A percentile compares a stretch with the other conserved stretches of the same genome.
Conservation (phyloP, 2,329 filamentous ascomycete species). For the Acephala macrosclerotiorum region DNA sequence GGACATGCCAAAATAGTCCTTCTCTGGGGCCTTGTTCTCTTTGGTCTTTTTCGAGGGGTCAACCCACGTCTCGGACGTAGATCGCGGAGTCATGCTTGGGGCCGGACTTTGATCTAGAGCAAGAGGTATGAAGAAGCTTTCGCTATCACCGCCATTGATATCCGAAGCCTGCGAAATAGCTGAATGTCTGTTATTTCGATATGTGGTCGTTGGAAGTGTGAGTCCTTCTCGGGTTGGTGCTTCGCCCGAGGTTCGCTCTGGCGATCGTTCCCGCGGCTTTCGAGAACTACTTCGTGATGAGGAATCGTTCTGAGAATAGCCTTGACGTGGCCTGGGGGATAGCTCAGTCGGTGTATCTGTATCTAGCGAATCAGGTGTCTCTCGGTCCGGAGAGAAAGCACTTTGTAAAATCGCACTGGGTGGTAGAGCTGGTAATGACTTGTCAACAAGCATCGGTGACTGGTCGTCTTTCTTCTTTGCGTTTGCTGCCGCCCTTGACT, state of each 20-base stretch:
- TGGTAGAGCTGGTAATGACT: conserved; percentile 90
- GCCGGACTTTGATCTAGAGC: conserved; percentile 74
- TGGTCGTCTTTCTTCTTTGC: conserved; percentile 69
- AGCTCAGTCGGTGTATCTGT: conserved; percentile 74
- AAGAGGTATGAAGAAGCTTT: conserved; percentile 77
- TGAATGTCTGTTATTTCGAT: conserved; percentile 81
- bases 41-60: conserved; percentile 51
- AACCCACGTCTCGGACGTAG: conserved; percentile 55
- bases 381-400: conserved; percentile 61
- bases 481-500: conserved; percentile 72
- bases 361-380: conserved; percentile 65
- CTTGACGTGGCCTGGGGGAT: conserved; percentile 66
- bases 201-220: conserved; percentile 76
- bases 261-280: conserved; percentile 52
- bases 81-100: conserved; percentile 58
- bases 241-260: conserved; percentile 56
- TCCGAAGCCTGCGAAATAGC: conserved; percentile 63
- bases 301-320: conserved; percentile 59
- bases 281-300: conserved; percentile 62
- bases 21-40: conserved; percentile 46
- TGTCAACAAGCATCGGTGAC: conserved; percentile 79
- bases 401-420: conserved; percentile 72
- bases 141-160: conserved; percentile 47
- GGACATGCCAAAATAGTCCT: conserved; percentile 64
- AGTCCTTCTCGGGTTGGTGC: conserved; percentile 63